These are phyloP conservation scores for Russula vinacea DNA, from an alignment of 768 basidiomycete genomes.

Conservation along the genomic window DNA sequence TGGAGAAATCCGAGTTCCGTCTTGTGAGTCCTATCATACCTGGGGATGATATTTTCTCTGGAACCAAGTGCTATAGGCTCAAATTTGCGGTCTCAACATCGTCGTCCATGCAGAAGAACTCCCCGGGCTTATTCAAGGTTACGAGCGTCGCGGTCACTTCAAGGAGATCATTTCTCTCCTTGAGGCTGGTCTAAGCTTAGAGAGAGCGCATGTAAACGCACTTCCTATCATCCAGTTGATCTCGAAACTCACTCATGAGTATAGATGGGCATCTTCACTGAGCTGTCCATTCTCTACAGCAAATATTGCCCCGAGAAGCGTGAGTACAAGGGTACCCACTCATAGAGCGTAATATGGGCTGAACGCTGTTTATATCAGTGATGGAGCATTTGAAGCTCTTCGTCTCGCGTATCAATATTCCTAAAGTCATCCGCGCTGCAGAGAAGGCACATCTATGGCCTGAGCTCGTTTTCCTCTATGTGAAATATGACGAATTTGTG, in stretches of 20 bases:
- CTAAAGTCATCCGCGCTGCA: constrained; percentile 95
- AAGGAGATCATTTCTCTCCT: constrained; percentile 89
- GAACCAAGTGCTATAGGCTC: constrained; percentile 52
- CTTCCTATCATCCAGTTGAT: constrained; percentile 3
- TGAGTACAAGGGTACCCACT: constrained; percentile 41
- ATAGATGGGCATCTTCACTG: constrained; percentile 96
- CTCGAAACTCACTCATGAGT: constrained; percentile 21
- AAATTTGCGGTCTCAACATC: constrained; percentile 98
- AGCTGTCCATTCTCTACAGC: constrained; percentile 86
- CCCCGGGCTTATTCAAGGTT: constrained; percentile 66
- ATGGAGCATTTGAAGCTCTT: constrained; percentile 99
- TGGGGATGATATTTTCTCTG: constrained; percentile 6
- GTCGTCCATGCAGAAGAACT: constrained; percentile 94
- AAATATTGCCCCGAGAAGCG: constrained; percentile 93
- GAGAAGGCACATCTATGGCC: constrained; percentile 98
- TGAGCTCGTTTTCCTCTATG: constrained; percentile 95
- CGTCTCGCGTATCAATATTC: constrained; percentile 94
- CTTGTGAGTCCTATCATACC: constrained; percentile 46
- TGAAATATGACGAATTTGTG: constrained; percentile 96
- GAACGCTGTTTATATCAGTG: constrained; percentile 46
- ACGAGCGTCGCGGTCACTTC: constrained; percentile 90
- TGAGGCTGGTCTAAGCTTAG: constrained; percentile 93
- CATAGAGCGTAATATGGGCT: not conserved
- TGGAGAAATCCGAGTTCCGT: constrained; percentile 96
- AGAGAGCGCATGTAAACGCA: constrained; percentile 79